Evolutionary conservation across 1,284 basidiomycete genomes (phyloP).

Genomic region (Schizopora paradoxa): DNA sequence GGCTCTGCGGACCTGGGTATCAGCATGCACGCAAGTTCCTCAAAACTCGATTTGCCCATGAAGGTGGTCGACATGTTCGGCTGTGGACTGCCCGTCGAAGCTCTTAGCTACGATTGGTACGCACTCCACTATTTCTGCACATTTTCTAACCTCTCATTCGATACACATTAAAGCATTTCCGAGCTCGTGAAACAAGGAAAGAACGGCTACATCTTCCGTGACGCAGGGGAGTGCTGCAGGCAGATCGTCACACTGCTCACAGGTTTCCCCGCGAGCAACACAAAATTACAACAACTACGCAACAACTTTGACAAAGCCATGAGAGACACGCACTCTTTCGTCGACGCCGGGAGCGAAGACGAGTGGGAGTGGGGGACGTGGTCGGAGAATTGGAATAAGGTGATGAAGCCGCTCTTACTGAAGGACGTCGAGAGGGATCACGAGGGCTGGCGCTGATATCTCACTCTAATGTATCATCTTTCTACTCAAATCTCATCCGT

Average conservation of each 20-base stretch:
- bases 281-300: conserved; percentile 45
- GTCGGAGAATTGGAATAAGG: conserved; percentile 79
- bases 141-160: conserved; percentile 7
- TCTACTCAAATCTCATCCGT: not conserved
- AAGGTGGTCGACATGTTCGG: conserved; percentile 99
- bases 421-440: conserved; percentile 36
- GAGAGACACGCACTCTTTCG: conserved; percentile 10
- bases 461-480: not conserved
- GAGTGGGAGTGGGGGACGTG: conserved; percentile 68
- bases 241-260: conserved; percentile 66
- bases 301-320: conserved; percentile 32
- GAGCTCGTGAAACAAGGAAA: conserved; percentile 82
- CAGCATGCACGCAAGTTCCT: conserved; percentile 87
- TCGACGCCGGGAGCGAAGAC: conserved; percentile 23
- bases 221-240: conserved; percentile 61
- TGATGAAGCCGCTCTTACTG: conserved; percentile 60
- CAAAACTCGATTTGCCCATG: conserved; percentile 94
- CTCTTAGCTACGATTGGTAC: conserved; percentile 82
- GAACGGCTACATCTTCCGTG: conserved; percentile 80
- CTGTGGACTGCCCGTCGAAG: conserved; percentile 89
- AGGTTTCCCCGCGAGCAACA: conserved; percentile 55
- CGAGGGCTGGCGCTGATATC: not conserved
- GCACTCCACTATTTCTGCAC: conserved; percentile 21
- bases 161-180: conserved; percentile 49
- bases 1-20: conserved; percentile 92